A percentile compares a stretch with the other conserved stretches of the same genome.
These are phyloP conservation scores for Sporormia fimetaria DNA, from an alignment of 495 filamentous ascomycete genomes.

Conservation along the genomic window DNA sequence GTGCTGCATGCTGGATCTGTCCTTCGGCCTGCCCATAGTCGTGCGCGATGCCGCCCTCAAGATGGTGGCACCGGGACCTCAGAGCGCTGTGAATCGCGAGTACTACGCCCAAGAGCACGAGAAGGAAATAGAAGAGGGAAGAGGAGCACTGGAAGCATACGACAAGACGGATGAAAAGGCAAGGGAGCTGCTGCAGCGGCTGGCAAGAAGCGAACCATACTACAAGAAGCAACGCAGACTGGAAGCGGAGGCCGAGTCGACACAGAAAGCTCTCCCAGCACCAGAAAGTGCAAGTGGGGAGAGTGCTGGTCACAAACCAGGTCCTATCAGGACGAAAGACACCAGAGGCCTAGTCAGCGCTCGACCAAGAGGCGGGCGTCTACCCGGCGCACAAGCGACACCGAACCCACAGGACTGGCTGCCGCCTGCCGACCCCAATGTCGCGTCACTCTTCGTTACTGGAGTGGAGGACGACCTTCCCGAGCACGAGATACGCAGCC, in stretches of 20 bases:
- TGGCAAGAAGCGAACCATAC: constrained; percentile 89
- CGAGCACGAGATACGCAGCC: constrained; percentile 77
- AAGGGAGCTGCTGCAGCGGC: constrained; percentile 66
- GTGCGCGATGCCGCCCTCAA: constrained; percentile 95
- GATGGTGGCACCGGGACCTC: constrained; percentile 86
- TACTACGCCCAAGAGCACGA: constrained; percentile 97
- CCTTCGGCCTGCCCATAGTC: constrained; percentile 84
- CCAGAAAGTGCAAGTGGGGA: constrained; percentile 20
- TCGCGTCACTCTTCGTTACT: constrained; percentile 86
- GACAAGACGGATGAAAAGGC: constrained; percentile 97
- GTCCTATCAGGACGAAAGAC: constrained; percentile 31
- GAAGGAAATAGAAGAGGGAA: constrained; percentile 82
- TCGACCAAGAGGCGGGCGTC: constrained; percentile 41
- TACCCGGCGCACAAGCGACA: constrained; percentile 64
- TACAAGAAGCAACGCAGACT: constrained; percentile 71
- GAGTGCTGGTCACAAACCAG: constrained; percentile 27
- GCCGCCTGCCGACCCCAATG: constrained; percentile 69
- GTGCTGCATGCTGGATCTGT: constrained; percentile 95
- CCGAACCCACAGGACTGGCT: constrained; percentile 70
- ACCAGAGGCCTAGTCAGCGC: constrained; percentile 36
- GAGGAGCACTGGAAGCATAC: constrained; percentile 68
- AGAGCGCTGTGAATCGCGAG: constrained; percentile 85
- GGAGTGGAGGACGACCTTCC: constrained; percentile 94
- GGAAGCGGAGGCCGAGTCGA: constrained; percentile 43
- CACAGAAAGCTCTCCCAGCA: constrained; percentile 37